Conservation (phyloP, 2,329 filamentous ascomycete genomes). For the Xylariaceae sp. region DNA sequence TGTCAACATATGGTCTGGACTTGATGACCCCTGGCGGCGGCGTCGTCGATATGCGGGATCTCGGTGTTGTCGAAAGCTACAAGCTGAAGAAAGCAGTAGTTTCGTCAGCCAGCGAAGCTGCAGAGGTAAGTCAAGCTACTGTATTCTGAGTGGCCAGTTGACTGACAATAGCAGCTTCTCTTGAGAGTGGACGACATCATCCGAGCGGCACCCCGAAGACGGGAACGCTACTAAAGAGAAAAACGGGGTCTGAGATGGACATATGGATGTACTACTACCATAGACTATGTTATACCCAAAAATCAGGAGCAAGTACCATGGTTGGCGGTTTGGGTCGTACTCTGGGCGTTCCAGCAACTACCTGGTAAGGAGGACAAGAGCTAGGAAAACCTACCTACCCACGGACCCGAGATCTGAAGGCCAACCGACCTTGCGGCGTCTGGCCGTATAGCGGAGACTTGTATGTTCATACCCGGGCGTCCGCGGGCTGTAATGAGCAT, state of each 20-base stretch:
- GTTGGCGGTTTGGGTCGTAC: no score
- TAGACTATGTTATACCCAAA: no score
- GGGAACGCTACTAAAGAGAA: slow-evolving; percentile 60
- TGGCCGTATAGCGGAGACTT: no score
- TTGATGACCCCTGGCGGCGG: slow-evolving; percentile 83
- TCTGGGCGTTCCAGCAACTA: no score
- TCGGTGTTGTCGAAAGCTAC: slow-evolving; percentile 95
- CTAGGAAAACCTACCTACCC: no score
- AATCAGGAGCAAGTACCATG: no score
- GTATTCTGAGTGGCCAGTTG: neutral
- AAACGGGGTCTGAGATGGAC: neutral
- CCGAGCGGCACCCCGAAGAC: slow-evolving; percentile 76
- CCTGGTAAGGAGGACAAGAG: no score
- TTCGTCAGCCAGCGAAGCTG: slow-evolving; percentile 89
- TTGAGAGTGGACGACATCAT: slow-evolving; percentile 98
- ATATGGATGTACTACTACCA: slow-evolving; percentile 12
- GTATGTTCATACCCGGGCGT: no score
- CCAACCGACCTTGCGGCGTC: no score
- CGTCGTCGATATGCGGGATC: slow-evolving; percentile 89
- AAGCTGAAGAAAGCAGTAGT: slow-evolving; percentile 99
- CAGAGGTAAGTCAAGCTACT: slow-evolving; percentile 60
- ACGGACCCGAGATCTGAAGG: no score
- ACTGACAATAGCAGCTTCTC: slow-evolving; percentile 56
- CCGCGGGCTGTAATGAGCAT: no score
- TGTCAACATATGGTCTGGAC: slow-evolving; percentile 87